A percentile compares a stretch with the other conserved stretches of the same genome.
These are phyloP conservation scores for Corylus americana DNA, from an alignment of 306 rosid species.

Conservation along the genomic window DNA sequence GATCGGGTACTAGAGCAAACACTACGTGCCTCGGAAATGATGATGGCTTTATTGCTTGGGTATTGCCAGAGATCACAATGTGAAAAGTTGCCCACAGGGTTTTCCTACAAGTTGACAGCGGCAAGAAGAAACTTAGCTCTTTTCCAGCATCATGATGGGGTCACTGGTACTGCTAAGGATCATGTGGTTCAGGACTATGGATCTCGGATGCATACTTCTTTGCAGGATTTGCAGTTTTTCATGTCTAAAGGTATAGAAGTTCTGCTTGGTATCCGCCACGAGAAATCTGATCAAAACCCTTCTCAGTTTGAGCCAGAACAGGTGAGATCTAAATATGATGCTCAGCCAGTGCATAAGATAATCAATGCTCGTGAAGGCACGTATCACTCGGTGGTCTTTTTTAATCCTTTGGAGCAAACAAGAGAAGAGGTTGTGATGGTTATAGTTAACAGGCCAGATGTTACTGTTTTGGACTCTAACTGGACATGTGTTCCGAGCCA, in stretches of 20 bases:
- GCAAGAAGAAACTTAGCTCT: slow-evolving; percentile 98
- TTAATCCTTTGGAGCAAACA: slow-evolving; percentile 83
- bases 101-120: slow-evolving; percentile 89
- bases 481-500: slow-evolving; percentile 84
- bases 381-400: slow-evolving; percentile 62
- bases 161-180: slow-evolving; percentile 97
- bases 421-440: slow-evolving; percentile 89
- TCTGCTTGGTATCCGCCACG: slow-evolving; percentile 79
- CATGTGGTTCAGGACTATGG: slow-evolving; percentile 93
- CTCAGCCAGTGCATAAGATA: slow-evolving; percentile 77
- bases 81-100: slow-evolving; percentile 74
- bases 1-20: slow-evolving; percentile 94
- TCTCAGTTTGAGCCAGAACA: slow-evolving; percentile 77
- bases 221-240: slow-evolving; percentile 88
- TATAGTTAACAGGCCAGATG: slow-evolving; percentile 70
- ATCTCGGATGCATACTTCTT: slow-evolving; percentile 84
- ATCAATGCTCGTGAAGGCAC: slow-evolving; percentile 60
- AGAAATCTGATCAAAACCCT: slow-evolving; percentile 71
- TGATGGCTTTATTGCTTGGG: slow-evolving; percentile 79
- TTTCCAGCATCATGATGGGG: slow-evolving; percentile 99
- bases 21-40: slow-evolving; percentile 87
- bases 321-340: slow-evolving; percentile 86
- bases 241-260: slow-evolving; percentile 89
- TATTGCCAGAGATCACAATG: slow-evolving; percentile 79
- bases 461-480: slow-evolving; percentile 74